A percentile compares a stretch with the other conserved stretches of the same genome.
These are phyloP conservation scores for Xerocomus nothofagi DNA, from an alignment of 1,284 basidiomycete species.

Conservation along the genomic window DNA sequence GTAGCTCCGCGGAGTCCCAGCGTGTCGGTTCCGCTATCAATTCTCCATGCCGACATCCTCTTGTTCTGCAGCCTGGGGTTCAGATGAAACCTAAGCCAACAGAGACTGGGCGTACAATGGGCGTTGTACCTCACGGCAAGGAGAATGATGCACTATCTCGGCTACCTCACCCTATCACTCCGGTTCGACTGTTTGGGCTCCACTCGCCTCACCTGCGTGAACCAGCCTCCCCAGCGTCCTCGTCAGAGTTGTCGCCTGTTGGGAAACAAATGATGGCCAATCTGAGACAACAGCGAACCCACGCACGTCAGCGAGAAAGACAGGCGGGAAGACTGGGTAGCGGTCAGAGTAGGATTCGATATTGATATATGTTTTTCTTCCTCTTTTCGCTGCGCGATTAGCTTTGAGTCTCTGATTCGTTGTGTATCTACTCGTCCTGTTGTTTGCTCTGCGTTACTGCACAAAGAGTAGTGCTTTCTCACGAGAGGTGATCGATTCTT, in stretches of 20 bases:
- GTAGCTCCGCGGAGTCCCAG: conserved; percentile 19
- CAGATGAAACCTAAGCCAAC: conserved; percentile 1
- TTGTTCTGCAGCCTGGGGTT: conserved; percentile 8
- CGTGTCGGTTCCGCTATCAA: not conserved
- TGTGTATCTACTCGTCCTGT: conserved; percentile 12
- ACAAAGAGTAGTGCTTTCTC: not conserved
- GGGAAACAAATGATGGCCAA: conserved; percentile 66
- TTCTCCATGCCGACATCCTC: conserved; percentile 6
- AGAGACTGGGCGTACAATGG: not conserved
- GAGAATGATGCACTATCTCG: conserved; percentile 31
- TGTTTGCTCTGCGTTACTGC: conserved; percentile 9
- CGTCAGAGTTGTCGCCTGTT: conserved; percentile 68
- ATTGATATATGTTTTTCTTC: conserved; percentile 16
- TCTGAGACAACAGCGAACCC: conserved; percentile 55
- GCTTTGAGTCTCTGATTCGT: conserved; percentile 19
- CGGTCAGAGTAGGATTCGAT: conserved; percentile 30
- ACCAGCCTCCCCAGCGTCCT: conserved; percentile 63
- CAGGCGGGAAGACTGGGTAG: conserved; percentile 35
- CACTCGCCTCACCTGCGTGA: conserved; percentile 32
- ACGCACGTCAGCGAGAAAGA: conserved; percentile 40
- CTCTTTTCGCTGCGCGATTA: not conserved
- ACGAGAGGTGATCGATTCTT: not conserved
- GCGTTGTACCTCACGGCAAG: conserved; percentile 11
- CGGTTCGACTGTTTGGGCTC: conserved; percentile 33
- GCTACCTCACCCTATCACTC: conserved; percentile 34